Evolutionary conservation across 352 stramenopile genomes (phyloP).

Genomic region (Globisporangium paddicum): DNA sequence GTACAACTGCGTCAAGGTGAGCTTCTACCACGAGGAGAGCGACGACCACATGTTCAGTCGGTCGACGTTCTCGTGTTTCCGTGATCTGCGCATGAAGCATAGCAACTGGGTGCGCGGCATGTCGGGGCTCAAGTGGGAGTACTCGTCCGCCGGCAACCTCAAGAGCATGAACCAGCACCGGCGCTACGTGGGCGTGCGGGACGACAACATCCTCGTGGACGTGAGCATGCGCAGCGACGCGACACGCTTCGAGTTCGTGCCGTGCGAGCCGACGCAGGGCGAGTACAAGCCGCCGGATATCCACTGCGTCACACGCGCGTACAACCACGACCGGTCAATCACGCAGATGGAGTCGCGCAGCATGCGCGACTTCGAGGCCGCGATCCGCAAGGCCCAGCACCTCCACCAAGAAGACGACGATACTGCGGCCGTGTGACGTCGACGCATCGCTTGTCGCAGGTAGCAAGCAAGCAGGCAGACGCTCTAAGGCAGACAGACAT

Average conservation of each 20-base stretch:
- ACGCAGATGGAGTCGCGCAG: conserved; percentile 69
- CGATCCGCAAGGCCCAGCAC: conserved; percentile 27
- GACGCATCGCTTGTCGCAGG: neutral
- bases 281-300: conserved; percentile 56
- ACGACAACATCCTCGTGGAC: conserved; percentile 71
- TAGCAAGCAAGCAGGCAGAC: conserved; percentile 2
- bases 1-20: conserved; percentile 87
- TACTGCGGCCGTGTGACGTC: neutral
- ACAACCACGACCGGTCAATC: conserved; percentile 65
- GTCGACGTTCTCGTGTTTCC: conserved; percentile 83
- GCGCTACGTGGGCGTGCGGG: conserved; percentile 68
- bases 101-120: conserved; percentile 47
- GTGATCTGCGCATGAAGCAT: conserved; percentile 79
- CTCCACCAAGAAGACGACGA: neutral
- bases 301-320: conserved; percentile 62
- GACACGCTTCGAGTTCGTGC: conserved; percentile 71
- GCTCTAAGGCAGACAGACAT: neutral
- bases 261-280: conserved; percentile 32
- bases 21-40: conserved; percentile 66
- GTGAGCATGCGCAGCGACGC: conserved; percentile 86
- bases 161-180: conserved; percentile 89
- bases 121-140: conserved; percentile 74
- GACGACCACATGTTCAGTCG: conserved; percentile 80
- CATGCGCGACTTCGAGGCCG: conserved; percentile 71
- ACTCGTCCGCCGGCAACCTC: conserved; percentile 73